A percentile compares a stretch with the other conserved stretches of the same genome.
phyloP scores from a whole-genome alignment of 2,329 filamentous ascomycete species.

The Bipolaris oryzae region DNA sequence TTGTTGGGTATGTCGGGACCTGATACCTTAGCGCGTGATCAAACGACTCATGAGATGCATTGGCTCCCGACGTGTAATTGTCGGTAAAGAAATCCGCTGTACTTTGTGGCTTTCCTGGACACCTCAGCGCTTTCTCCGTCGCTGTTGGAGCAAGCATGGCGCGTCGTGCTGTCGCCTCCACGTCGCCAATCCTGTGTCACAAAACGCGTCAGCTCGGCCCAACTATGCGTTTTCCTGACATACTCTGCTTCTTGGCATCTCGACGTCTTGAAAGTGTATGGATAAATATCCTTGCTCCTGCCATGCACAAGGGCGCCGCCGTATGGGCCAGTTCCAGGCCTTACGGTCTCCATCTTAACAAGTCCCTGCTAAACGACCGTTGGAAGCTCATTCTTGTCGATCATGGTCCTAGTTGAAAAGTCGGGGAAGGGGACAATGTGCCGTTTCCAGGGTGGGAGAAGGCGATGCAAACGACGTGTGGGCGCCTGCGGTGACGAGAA shows the following conservation, averaged over 20 bases:
- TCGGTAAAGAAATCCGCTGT: neutral
- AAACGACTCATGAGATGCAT: neutral
- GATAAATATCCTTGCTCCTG: neutral
- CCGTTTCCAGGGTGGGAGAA: neutral
- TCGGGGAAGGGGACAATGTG: neutral
- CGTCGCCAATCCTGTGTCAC: neutral
- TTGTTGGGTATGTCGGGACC: neutral
- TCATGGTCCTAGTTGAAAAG: neutral
- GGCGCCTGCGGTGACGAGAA: neutral
- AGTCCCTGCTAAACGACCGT: neutral
- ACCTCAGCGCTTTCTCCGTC: neutral
- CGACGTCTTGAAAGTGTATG: neutral
- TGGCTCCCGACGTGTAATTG: neutral
- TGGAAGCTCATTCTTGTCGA: conserved; percentile 1
- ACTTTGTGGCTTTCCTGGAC: neutral
- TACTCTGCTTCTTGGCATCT: conserved; percentile 6
- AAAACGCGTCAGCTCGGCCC: neutral
- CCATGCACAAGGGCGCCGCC: neutral
- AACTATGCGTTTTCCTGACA: neutral
- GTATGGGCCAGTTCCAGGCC: neutral
- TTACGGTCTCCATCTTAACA: conserved; percentile 1
- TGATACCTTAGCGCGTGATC: neutral
- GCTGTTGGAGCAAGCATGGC: neutral
- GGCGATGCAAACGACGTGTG: neutral
- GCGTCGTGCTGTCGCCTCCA: neutral